Conservation (phyloP, 2,329 filamentous ascomycete genomes). For the Aspergillus transmontanensis region DNA sequence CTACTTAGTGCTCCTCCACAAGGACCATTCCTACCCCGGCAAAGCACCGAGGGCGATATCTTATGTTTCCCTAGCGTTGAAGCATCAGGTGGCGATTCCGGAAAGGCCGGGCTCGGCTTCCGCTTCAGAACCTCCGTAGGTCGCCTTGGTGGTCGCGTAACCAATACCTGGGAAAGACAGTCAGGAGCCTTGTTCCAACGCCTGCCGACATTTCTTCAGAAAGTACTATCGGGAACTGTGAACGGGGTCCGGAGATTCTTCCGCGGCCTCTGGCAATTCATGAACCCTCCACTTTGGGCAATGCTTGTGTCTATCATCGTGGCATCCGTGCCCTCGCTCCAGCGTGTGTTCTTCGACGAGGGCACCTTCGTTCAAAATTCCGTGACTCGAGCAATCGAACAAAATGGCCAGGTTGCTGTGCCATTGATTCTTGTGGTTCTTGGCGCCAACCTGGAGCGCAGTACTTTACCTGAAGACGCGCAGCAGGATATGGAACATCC, state of each 20-base stretch:
- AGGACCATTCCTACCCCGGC: constrained; percentile 39
- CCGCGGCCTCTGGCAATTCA: constrained; percentile 81
- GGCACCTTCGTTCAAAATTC: constrained; percentile 92
- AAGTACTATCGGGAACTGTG: constrained; percentile 46
- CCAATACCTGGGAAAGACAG: constrained; percentile 24
- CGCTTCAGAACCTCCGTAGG: constrained; percentile 28
- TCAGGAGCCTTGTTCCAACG: constrained; percentile 44
- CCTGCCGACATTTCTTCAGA: constrained; percentile 59
- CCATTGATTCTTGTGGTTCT: constrained; percentile 94
- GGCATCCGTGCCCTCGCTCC: constrained; percentile 80
- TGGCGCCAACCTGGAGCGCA: constrained; percentile 89
- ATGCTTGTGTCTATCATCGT: constrained; percentile 92
- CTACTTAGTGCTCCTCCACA: constrained; percentile 35
- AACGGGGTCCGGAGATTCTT: constrained; percentile 55
- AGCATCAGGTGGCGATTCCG: constrained; percentile 27
- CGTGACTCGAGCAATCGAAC: constrained; percentile 81
- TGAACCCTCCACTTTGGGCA: constrained; percentile 98
- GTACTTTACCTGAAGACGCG: constrained; percentile 74
- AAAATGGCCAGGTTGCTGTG: constrained; percentile 88
- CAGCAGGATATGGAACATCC: constrained; percentile 70
- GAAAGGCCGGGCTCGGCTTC: constrained; percentile 33
- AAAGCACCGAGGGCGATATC: constrained; percentile 56
- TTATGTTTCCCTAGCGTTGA: constrained; percentile 57
- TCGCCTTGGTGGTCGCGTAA: constrained; percentile 22
- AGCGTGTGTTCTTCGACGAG: constrained; percentile 82